phyloP scores from a whole-genome alignment of 2,329 filamentous ascomycete genomes.

The Penicillium sumatraense region DNA sequence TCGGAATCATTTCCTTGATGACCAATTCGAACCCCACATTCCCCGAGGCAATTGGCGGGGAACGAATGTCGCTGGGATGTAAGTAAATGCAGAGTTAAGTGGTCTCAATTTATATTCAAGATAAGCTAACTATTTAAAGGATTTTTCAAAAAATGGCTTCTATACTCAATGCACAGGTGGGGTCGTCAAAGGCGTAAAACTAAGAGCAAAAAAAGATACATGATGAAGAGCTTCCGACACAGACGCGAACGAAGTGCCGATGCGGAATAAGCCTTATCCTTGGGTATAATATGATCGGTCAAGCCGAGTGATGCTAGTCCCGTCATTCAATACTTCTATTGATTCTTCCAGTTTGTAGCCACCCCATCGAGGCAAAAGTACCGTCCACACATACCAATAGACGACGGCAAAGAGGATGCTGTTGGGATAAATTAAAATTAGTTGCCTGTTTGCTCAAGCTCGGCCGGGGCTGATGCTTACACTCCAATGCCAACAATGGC shows the following conservation, averaged over 20 bases:
- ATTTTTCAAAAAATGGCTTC: no score
- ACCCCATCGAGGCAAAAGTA: constrained; percentile 62
- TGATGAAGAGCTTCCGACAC: no score
- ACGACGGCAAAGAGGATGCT: constrained; percentile 63
- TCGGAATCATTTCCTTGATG: constrained; percentile 8
- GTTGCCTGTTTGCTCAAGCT: not conserved
- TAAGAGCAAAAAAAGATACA: no score
- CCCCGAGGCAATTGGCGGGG: not conserved
- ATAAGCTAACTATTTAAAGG: no score
- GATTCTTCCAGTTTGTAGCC: constrained; percentile 68
- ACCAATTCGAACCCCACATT: constrained; percentile 9
- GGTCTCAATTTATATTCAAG: not conserved
- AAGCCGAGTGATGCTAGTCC: constrained; percentile 68
- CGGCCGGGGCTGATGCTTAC: constrained; percentile 35
- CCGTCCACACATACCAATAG: constrained; percentile 73
- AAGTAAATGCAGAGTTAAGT: not conserved
- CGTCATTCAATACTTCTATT: constrained; percentile 64
- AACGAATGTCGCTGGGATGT: not conserved
- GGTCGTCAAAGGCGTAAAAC: no score
- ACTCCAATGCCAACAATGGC: constrained; percentile 55
- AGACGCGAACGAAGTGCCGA: no score
- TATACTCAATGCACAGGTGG: no score
- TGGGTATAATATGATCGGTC: constrained; percentile 31
- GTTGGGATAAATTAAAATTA: constrained; percentile 24
- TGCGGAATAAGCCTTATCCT: not conserved